phyloP scores from a whole-genome alignment of 2,329 filamentous ascomycete species.

The Colletotrichum noveboracense region DNA sequence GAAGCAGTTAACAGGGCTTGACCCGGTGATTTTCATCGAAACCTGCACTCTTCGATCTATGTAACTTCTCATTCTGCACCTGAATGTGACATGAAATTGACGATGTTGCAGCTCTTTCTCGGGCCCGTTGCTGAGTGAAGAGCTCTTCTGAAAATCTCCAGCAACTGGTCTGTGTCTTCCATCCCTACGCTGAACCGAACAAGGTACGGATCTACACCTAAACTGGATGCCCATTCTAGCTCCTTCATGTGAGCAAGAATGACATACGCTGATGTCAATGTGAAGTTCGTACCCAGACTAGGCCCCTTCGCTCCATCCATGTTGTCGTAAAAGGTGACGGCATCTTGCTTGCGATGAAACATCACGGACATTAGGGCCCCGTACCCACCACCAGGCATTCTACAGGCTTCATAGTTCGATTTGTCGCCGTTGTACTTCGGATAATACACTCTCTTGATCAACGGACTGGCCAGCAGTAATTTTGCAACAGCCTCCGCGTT shows the following conservation, averaged over 20 bases:
- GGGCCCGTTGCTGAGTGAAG: rapidly evolving
- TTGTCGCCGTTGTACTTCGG: constrained; percentile 78
- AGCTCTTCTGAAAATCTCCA: not conserved
- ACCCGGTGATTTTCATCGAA: too few relatives aligned
- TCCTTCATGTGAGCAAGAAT: constrained; percentile 90
- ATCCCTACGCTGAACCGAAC: constrained; percentile 89
- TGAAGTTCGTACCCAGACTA: constrained; percentile 96
- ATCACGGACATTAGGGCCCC: constrained; percentile 86
- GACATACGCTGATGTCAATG: constrained; percentile 88
- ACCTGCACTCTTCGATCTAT: rapidly evolving
- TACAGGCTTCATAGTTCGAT: constrained; percentile 78
- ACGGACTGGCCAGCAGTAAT: constrained; percentile 63
- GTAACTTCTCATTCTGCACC: rapidly evolving
- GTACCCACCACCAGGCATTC: constrained; percentile 78
- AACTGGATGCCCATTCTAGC: constrained; percentile 83
- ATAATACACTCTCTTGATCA: constrained; percentile 83
- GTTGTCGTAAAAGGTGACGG: constrained; percentile 82
- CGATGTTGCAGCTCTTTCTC: rapidly evolving
- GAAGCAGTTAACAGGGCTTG: too few relatives aligned
- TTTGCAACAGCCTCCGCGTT: constrained; percentile 86
- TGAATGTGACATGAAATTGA: not conserved
- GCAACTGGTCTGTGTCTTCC: constrained; percentile 74
- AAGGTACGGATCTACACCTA: constrained; percentile 80
- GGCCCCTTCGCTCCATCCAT: constrained; percentile 91
- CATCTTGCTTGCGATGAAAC: constrained; percentile 73